Evolutionary conservation across 2,329 filamentous ascomycete genomes (phyloP).

Genomic region (Massarina eburnea): DNA sequence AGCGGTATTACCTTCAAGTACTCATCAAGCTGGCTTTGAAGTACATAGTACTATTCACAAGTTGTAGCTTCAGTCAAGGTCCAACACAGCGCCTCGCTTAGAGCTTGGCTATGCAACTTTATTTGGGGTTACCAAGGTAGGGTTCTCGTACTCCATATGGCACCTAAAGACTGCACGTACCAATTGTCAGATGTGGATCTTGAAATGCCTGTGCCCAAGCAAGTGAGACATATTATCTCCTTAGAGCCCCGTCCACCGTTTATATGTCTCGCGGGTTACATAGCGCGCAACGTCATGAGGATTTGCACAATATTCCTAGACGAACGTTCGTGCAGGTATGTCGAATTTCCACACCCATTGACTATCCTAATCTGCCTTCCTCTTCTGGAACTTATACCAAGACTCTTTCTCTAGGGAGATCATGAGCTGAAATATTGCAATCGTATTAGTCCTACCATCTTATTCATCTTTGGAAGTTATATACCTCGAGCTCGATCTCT

Average conservation of each 20-base stretch:
- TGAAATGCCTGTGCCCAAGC: not conserved
- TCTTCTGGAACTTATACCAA: not conserved
- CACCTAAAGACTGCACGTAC: not conserved
- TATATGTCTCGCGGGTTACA: not conserved
- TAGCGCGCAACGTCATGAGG: conserved; percentile 1
- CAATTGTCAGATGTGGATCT: not conserved
- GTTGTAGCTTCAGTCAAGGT: too few relatives aligned
- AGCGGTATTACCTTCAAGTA: too few relatives aligned
- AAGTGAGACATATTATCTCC: not conserved
- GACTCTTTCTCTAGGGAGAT: not conserved
- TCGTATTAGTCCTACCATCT: not conserved
- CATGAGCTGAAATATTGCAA: not conserved
- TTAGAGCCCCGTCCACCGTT: not conserved
- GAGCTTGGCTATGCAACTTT: not conserved
- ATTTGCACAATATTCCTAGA: not conserved
- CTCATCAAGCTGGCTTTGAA: too few relatives aligned
- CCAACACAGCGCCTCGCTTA: too few relatives aligned
- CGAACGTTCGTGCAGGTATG: not conserved
- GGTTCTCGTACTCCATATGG: not conserved
- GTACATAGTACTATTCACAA: too few relatives aligned
- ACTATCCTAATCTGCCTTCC: not conserved
- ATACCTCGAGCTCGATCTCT: not conserved
- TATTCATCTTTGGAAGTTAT: not conserved
- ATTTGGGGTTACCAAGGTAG: too few relatives aligned
- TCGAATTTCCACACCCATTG: not conserved